Evolutionary conservation across 176 grass and related monocot genomes (phyloP), one percentile per base, ranked within the genome.

Genomic region (Oryza brachyantha): DNA sequence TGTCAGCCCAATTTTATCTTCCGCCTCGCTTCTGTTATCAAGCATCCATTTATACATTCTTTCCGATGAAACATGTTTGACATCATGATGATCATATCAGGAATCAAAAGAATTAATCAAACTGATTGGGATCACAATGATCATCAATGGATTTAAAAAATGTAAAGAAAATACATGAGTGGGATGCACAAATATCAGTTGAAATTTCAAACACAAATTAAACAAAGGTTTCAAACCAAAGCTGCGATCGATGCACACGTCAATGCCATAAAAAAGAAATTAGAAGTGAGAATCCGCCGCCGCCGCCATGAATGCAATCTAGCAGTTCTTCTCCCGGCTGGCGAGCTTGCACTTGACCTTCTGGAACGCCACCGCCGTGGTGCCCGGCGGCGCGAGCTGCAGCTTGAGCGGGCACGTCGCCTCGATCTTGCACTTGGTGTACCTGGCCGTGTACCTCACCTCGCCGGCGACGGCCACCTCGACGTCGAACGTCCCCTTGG

Each of bases 341-440:
- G 74, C 35, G 26, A 80, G 63, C 64, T 55, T 70, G 64, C 77
- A 80, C 48, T 80, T 83, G 13, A 75, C 29, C 31, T 59, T 63
- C 38, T 58, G 48, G 77, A 80, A 80, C 34, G 17, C 48, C 77
- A 58, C 48, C 8, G 65, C 17, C 2, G 48, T 0, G 34, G 64
- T 26, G 24, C 78, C 85, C 5, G 78, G 85, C 32, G 8, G 12
- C 40, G 9, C 64, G 41, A 86, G 65, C 85, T 71, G 65, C 13
- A 87, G 43, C 72, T 82, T 76, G 42, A 87, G 73, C 9, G 85
- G 79, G 73, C 79, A 87, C 0, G 32, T 58, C 1, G 73, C 85
- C 65, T 63, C 42, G 72, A 87, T 48, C 34, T 79, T 46, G 69
- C 84, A 78, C 29, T 61, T 74, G 27, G 72, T 75, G 36, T 11